Percentiles rank a stretch among this genome's conserved stretches.
Conservation (phyloP, 2,329 filamentous ascomycete species). For the Sporothrix variecibatus region DNA sequence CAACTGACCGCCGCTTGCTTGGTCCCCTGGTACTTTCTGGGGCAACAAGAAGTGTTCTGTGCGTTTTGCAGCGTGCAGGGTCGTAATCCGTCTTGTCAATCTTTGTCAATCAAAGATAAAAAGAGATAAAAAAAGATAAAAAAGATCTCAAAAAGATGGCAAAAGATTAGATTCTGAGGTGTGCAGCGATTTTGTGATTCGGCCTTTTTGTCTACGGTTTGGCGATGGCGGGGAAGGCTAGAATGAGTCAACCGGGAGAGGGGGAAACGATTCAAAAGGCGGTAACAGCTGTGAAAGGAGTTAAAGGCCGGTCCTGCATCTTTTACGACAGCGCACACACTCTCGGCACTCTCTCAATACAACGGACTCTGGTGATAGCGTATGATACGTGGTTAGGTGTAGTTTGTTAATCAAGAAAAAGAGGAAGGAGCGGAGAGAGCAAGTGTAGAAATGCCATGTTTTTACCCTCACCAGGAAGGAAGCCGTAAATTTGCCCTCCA, state of each 20-base stretch:
- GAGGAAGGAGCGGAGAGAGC: background rate
- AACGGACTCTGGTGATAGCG: background rate
- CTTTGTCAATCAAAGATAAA: background rate
- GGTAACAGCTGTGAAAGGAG: background rate
- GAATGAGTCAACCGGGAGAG: background rate
- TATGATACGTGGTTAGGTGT: background rate
- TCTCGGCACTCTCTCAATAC: background rate
- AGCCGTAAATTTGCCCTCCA: background rate
- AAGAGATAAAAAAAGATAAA: background rate
- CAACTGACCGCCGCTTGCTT: background rate
- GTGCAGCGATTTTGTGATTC: background rate
- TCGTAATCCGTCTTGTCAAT: background rate
- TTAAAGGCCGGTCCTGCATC: background rate
- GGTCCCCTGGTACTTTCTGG: background rate
- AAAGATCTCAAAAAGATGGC: background rate
- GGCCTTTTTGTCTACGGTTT: background rate
- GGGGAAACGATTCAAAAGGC: background rate
- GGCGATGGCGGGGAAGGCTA: background rate
- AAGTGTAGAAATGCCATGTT: conserved; percentile 15
- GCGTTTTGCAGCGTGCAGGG: background rate
- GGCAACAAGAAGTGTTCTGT: background rate
- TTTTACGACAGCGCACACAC: background rate
- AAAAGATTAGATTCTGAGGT: background rate
- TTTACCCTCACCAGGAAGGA: conserved; percentile 4
- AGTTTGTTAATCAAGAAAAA: background rate